Base-by-base conservation (phyloP, 352 stramenopile species). In the Blastocystis sp. region DNA sequence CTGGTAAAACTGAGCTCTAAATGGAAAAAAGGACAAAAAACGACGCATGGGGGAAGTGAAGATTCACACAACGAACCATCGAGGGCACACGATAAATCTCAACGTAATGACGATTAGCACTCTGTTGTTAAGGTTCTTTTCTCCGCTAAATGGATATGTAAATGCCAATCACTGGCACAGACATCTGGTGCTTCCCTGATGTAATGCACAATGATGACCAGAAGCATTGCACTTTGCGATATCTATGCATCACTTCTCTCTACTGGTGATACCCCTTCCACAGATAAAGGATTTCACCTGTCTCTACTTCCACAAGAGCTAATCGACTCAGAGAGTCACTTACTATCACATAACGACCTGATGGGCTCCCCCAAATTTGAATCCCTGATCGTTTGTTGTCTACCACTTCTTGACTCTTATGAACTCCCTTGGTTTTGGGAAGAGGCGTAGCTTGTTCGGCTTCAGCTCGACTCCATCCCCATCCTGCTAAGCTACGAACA, bases 61-160 rank as follows among this genome's bases (percentile, higher is more conserved):
- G 26, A 39, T 85, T 85, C 39, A 68, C 3, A 3, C 65, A n/a
- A 3, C 73, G 43, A 41, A 53, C 50, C n/a, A 85, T 34, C 11
- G 73, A 66, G n/a, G 73, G 73, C 6, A 85, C 26, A 45, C 73
- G 73, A 68, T 85, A 85, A 7, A n/a, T 55, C 30, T 85, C 73
- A 16, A 85, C n/a, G 47, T 69, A 85, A n/a, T 55, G 30, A 11
- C 73, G 73, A 43, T 85, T 85, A 37, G 65, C 47, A 47, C 73
- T 85, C 37, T 66, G 55, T 7, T 45, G 45, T 34, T 43, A 39
- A 66, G 47, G 26, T 5, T 37, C 34, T 78, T n/a, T 62, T 54
- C 7, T n/a, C 18, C 30, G 5, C 54, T 13, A 78, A 11, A 16
- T 50, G 53, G 39, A 66, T 85, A 62, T 47, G 73, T 50, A 45